Percentiles rank a stretch among this genome's conserved stretches.
Evolutionary conservation across 169 alveolate species (phyloP).

Genomic region (Plasmodium vivax): DNA sequence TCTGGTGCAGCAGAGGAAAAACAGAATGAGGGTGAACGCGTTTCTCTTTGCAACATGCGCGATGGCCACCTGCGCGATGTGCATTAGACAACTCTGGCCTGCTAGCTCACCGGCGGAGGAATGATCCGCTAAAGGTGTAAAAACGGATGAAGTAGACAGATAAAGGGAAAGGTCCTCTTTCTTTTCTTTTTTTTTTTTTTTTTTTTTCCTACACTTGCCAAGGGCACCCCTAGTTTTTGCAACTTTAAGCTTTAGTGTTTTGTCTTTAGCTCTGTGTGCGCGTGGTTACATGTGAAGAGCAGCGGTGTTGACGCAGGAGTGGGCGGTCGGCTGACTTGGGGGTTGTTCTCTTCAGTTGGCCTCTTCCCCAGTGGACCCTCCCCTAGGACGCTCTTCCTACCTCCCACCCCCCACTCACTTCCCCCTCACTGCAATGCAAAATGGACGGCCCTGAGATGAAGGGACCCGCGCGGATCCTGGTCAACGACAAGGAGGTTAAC

Average conservation of each 20-base stretch:
- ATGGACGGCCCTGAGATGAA: conserved; percentile 16
- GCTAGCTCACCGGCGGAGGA: background rate
- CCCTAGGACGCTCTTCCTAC: background rate
- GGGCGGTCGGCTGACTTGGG: too few relatives aligned
- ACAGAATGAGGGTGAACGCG: background rate
- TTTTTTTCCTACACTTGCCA: background rate
- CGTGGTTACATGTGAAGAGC: background rate
- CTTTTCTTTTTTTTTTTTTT: too few relatives aligned
- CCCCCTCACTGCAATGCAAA: background rate
- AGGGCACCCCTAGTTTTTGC: background rate
- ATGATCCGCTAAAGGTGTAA: background rate
- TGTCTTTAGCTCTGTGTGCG: background rate
- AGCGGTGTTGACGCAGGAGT: background rate
- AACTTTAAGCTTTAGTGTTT: background rate
- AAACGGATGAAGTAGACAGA: background rate
- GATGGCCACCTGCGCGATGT: background rate
- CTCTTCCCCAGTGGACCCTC: background rate
- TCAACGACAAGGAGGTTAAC: conserved; percentile 39
- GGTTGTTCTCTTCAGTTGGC: background rate
- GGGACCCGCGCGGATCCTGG: conserved; percentile 2
- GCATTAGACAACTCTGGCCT: background rate
- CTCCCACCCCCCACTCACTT: too few relatives aligned
- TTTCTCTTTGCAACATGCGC: background rate
- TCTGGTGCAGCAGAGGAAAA: background rate
- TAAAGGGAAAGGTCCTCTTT: background rate